Evolutionary conservation across 306 rosid genomes (phyloP).

Genomic region (Fagus sylvatica): DNA sequence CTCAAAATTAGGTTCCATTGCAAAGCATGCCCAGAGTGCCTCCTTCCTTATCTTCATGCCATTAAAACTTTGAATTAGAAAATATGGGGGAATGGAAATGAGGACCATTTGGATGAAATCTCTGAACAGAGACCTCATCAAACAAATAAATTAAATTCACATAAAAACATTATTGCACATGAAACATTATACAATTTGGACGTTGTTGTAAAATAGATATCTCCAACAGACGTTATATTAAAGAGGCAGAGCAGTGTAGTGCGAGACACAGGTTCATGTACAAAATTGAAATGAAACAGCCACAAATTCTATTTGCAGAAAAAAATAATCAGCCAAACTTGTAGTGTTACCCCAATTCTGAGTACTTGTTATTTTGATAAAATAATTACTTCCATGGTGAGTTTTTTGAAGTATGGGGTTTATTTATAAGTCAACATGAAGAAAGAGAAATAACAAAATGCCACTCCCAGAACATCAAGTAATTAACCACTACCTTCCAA

Average conservation of each 20-base stretch:
- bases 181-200: background rate
- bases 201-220: too few relatives aligned
- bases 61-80: slow-evolving; percentile 30
- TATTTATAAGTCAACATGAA: background rate
- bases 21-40: slow-evolving; percentile 95
- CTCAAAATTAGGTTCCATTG: slow-evolving; percentile 74
- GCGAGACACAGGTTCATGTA: background rate
- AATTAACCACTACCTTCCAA: slow-evolving; percentile 66
- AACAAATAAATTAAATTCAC: background rate
- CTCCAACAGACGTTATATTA: background rate
- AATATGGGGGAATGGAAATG: slow-evolving; percentile 13
- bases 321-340: background rate
- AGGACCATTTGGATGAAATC: slow-evolving; percentile 16
- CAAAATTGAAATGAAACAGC: background rate
- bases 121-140: slow-evolving; percentile 13
- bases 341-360: background rate
- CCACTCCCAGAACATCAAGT: slow-evolving; percentile 7
- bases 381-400: background rate
- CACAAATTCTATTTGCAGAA: background rate
- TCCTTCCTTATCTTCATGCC: slow-evolving; percentile 78
- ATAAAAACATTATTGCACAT: background rate
- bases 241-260: background rate
- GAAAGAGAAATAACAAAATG: background rate
- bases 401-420: background rate
- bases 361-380: background rate